Base-by-base conservation (phyloP, 2,329 filamentous ascomycete species). In the Fusarium anthophilum region DNA sequence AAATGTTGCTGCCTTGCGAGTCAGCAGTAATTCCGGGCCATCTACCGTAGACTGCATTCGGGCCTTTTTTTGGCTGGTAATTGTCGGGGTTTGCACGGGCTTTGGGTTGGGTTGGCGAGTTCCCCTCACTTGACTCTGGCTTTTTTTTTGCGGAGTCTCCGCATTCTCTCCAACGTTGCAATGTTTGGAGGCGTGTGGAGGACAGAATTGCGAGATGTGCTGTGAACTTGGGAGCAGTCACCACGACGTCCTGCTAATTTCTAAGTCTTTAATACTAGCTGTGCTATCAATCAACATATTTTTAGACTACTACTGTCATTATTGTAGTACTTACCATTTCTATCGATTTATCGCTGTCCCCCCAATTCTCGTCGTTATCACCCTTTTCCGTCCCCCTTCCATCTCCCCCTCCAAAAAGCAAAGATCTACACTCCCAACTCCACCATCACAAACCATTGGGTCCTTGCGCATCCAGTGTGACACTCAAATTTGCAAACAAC, bases 151-250 rank as follows among this genome's bases (percentile, higher is more conserved):
- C 72, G 72, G 71, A 74, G 72, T 44, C 72, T 74, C 72, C 72
- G 71, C 71, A 74, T 69, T 58, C 53, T 68, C 67, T 74, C 71
- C 71, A 74, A 74, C 54, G 24, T 48, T 60, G n/a, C 18, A 35
- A 24, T 53, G 50, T 41, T 41, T 59, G 30, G 63, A 57, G 60
- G 57, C 26, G 28, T 50, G 26, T 20, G 28, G 32, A 32, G 22
- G 55, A 60, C 22, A 55, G 32, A 39, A 47, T 45, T 39, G 39
- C 1, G 53, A 41, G 63, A 53, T 38, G 24, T n/a, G 13, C n/a
- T 35, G 2, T 8, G 3, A 5, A 2, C 0, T 2, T 48, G 28
- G 2, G 2, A 48, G 45, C 45, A 11, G 18, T 48, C 26, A 48
- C 18, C 3, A 14, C 9, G 6, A 5, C 14, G 2, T 4, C 0